Evolutionary conservation across 1,284 basidiomycete species (phyloP), one percentile per base, ranked within the genome.

Genomic region (Moesziomyces sp.): DNA sequence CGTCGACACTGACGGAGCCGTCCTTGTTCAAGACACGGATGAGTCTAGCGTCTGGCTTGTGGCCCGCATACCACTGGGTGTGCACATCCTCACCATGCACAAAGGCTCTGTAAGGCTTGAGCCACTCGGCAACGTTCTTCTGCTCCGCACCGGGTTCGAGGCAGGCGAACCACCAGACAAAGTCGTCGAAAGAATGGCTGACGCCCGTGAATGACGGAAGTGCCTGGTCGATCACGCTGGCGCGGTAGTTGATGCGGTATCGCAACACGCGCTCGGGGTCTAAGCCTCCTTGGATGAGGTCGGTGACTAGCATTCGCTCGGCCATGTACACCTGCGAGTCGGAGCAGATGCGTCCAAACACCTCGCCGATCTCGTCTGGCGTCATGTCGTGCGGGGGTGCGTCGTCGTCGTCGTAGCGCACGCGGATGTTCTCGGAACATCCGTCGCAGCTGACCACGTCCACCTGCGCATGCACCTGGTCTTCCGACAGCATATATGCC

Each of bases 301-400:
- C 71, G 16, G 35, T 28, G 23, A 74, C 23, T n/a, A 77, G 51
- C 52, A 70, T 62, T 11, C 76, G 50, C 48, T 75, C 49, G 11
- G 76, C 67, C 14, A 68, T 60, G 46, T 72, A 73, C 14, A 77
- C 73, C 35, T 77, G 76, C 6, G 64, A 67, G 49, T 77, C 72
- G 30, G 64, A 52, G 34, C 60, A 68, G 13, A 71, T 23, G 2
- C 38, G 21, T 0, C 72, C 73, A 35, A 75, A 75, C 4, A 57
- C 54, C 21, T 57, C 42, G 3, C 52, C 69, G 11, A 58, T 44
- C 44, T 66, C 52, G 14, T 58, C 55, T 0, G 43, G 19, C 8
- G 49, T 46, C 21, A 44, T n/a, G 3, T 18, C 38, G 38, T 18
- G 11, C 16, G 11, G 10, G 7, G 5, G 45, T 7, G 26, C 46